Percentiles rank a stretch among this genome's conserved stretches.
Conservation (phyloP, 202 grass and related monocot genomes). For the Dendrocalamus latiflorus region DNA sequence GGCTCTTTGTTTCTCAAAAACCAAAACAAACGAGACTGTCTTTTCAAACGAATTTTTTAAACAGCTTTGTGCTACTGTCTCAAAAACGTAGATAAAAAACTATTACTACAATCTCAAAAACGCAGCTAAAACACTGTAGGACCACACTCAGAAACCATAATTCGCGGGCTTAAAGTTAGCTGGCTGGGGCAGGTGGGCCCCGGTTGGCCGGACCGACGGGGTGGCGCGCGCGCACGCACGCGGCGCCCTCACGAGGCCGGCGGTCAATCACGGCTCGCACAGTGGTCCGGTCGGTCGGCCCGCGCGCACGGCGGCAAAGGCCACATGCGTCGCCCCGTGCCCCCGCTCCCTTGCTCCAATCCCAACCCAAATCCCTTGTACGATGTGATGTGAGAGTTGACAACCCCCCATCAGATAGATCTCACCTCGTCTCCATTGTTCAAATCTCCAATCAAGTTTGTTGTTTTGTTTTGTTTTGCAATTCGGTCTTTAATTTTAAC, state of each 20-base stretch:
- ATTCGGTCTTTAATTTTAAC: not conserved
- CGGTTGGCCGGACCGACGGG: not conserved
- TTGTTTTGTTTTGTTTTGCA: not conserved
- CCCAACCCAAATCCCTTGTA: not conserved
- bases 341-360: not conserved
- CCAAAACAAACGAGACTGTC: too few relatives aligned
- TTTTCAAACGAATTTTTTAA: too few relatives aligned
- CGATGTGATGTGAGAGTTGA: not conserved
- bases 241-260: not conserved
- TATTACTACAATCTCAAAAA: too few relatives aligned
- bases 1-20: too few relatives aligned
- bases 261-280: not conserved
- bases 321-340: not conserved
- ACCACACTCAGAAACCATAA: too few relatives aligned
- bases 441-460: not conserved
- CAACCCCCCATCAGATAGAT: not conserved
- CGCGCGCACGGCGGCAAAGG: not conserved
- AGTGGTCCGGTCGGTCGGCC: not conserved
- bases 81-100: too few relatives aligned
- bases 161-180: too few relatives aligned
- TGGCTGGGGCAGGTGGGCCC: too few relatives aligned
- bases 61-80: too few relatives aligned
- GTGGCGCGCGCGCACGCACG: not conserved
- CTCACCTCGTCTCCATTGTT: not conserved
- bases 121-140: too few relatives aligned